Conservation (phyloP, 2,329 filamentous ascomycete genomes). For the Exserohilum rostratum region DNA sequence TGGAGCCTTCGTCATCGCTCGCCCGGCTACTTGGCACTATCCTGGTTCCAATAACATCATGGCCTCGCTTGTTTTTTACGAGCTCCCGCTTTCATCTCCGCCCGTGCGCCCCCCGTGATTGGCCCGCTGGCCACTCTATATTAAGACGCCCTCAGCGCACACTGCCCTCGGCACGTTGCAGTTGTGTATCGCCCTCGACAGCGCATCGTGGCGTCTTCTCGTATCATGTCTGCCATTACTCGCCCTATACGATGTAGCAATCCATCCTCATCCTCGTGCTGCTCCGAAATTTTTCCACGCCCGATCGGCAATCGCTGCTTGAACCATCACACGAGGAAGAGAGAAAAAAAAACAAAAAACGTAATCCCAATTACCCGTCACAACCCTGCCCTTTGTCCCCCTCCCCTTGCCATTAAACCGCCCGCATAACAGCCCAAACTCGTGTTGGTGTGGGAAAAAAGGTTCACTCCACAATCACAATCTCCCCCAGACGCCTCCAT, state of each 20-base stretch:
- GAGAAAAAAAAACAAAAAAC: neutral
- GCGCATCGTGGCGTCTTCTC: conserved; percentile 6
- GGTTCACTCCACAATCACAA: no score
- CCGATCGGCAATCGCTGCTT: neutral
- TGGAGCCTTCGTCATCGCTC: neutral
- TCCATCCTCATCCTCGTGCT: neutral
- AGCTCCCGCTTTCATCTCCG: conserved; percentile 13
- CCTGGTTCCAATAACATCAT: conserved; percentile 22
- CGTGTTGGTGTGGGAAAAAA: no score
- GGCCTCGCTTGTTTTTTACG: conserved; percentile 6
- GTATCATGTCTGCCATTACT: neutral
- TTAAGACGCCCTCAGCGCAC: conserved; percentile 24
- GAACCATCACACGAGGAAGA: neutral
- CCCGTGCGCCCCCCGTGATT: conserved; percentile 25
- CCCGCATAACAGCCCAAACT: no score
- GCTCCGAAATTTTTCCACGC: neutral
- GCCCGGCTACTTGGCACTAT: neutral
- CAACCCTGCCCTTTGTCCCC: neutral
- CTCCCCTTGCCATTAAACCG: no score
- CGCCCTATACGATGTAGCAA: no score
- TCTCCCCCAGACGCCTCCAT: neutral
- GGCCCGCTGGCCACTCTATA: conserved; percentile 32
- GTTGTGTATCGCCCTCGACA: conserved; percentile 12
- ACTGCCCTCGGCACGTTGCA: conserved; percentile 27
- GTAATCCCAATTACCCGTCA: conserved; percentile 2